phyloP scores from a whole-genome alignment of 1,284 basidiomycete species.

The Cystobasidiaceae sp. region DNA sequence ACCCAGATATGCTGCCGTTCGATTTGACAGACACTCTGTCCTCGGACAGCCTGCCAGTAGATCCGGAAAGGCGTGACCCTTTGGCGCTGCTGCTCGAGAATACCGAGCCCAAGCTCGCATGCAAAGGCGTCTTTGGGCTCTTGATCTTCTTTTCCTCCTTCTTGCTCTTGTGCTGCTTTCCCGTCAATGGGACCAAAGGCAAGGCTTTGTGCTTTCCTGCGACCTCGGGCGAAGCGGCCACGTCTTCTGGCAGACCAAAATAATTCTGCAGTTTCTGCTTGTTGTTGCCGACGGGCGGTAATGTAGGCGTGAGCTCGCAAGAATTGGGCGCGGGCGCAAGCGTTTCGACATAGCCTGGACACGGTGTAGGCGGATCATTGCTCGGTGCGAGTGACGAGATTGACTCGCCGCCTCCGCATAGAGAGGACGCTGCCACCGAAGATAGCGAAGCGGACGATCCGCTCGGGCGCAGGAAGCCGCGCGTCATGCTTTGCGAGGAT shows the following conservation, averaged over 20 bases:
- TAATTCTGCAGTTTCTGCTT: not conserved
- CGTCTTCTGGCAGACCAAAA: not conserved
- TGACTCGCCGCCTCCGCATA: conserved; percentile 6
- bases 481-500: too few relatives aligned
- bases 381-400: not conserved
- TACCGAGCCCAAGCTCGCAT: not conserved
- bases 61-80: not conserved
- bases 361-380: conserved; percentile 10
- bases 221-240: too few relatives aligned
- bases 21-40: conserved; percentile 13
- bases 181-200: not conserved
- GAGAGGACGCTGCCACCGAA: not conserved
- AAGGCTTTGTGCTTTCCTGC: not conserved
- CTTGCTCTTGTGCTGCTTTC: not conserved
- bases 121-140: not conserved
- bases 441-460: not conserved
- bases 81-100: not conserved
- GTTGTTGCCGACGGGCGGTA: not conserved
- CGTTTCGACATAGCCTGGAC: not conserved
- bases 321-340: conserved; percentile 1
- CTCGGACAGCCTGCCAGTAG: not conserved
- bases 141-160: not conserved
- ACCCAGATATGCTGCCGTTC: not conserved
- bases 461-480: conserved; percentile 9
- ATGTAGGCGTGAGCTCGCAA: conserved; percentile 1